Conservation (phyloP, 768 basidiomycete species). For the Scleroderma bovista region DNA sequence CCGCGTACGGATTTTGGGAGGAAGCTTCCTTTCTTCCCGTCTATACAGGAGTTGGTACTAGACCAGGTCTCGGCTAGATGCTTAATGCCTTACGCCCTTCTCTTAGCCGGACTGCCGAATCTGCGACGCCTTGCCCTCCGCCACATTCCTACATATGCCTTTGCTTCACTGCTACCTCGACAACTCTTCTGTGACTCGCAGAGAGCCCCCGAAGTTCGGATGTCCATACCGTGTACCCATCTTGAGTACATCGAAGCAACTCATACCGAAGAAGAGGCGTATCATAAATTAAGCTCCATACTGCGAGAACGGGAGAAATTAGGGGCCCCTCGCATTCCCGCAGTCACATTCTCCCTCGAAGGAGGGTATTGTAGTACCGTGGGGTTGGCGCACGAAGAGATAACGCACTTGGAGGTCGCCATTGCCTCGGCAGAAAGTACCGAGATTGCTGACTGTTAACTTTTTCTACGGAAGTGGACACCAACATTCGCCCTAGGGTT, state of each 20-base stretch:
- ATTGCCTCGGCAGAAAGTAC: background rate
- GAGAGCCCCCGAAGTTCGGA: constrained; percentile 6
- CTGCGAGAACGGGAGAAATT: constrained; percentile 13
- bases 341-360: constrained; percentile 28
- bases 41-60: constrained; percentile 32
- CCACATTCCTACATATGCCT: constrained; percentile 11
- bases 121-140: constrained; percentile 17
- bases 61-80: constrained; percentile 32
- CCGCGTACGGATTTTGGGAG: constrained; percentile 11
- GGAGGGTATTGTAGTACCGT: constrained; percentile 9
- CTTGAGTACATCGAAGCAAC: constrained; percentile 6
- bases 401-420: constrained; percentile 1
- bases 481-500: background rate
- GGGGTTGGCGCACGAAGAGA: constrained; percentile 6
- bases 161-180: constrained; percentile 15
- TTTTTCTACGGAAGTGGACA: background rate
- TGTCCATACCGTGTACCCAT: constrained; percentile 10
- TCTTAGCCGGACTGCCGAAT: constrained; percentile 13
- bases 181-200: constrained; percentile 8
- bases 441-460: background rate
- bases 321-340: constrained; percentile 20
- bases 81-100: constrained; percentile 9
- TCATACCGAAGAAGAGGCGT: constrained; percentile 14
- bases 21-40: constrained; percentile 29
- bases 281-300: constrained; percentile 6